Conservation (phyloP, 202 grass and related monocot species). For the Sporobolus alterniflorus region DNA sequence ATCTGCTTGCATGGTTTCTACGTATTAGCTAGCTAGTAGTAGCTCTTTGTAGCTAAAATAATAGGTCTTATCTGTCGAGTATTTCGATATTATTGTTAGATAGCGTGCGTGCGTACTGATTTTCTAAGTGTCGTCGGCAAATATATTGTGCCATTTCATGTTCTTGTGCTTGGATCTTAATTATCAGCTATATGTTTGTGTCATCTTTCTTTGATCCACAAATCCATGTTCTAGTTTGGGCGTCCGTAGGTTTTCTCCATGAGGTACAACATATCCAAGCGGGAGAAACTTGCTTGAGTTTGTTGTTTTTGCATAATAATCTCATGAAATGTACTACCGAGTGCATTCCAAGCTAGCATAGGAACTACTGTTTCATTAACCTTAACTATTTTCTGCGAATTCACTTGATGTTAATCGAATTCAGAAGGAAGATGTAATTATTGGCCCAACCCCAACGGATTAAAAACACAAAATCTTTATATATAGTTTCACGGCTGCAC, state of each 20-base stretch:
- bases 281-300: neutral
- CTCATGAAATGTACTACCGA: neutral
- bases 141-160: conserved; percentile 5
- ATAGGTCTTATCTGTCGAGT: conserved; percentile 37
- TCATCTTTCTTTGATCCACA: conserved; percentile 21
- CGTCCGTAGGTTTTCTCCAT: neutral
- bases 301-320: neutral
- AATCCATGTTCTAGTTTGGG: conserved; percentile 8
- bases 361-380: too few relatives aligned
- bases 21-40: conserved; percentile 11
- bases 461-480: neutral
- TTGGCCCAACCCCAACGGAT: neutral
- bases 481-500: too few relatives aligned
- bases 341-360: too few relatives aligned
- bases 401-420: neutral
- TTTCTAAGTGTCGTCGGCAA: conserved; percentile 16
- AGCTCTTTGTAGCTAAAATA: neutral
- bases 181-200: neutral
- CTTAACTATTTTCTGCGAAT: too few relatives aligned
- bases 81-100: conserved; percentile 8
- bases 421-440: neutral
- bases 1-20: conserved; percentile 33
- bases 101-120: conserved; percentile 25
- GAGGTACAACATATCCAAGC: neutral
- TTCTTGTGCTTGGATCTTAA: conserved; percentile 1